A percentile compares a stretch with the other conserved stretches of the same genome.
Conservation (phyloP, 176 grass and related monocot genomes). For the Melocanna baccifera region DNA sequence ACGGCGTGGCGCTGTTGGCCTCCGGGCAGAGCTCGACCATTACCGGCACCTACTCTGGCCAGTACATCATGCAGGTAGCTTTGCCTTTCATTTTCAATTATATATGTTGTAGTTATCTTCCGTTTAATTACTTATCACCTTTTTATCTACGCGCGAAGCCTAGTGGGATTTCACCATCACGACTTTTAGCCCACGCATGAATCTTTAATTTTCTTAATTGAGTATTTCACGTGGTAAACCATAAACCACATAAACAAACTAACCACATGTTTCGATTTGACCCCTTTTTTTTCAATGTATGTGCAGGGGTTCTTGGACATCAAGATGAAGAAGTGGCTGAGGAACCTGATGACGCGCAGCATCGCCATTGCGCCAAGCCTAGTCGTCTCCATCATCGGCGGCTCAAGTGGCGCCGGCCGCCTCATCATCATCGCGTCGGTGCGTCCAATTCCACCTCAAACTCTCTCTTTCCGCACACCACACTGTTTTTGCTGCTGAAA, state of each 20-base stretch:
- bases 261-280: not conserved
- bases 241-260: not conserved
- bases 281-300: not conserved
- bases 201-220: not conserved
- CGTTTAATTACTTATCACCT: not conserved
- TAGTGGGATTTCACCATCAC: conserved; percentile 2
- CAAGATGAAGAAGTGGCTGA: conserved; percentile 79
- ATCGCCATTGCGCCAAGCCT: conserved; percentile 80
- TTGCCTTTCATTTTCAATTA: not conserved
- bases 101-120: not conserved
- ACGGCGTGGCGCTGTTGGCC: conserved; percentile 79
- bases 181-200: not conserved
- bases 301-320: conserved; percentile 86
- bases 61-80: conserved; percentile 90
- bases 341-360: conserved; percentile 82
- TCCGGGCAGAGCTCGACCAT: conserved; percentile 95
- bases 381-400: conserved; percentile 69
- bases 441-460: not conserved
- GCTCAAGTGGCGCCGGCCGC: conserved; percentile 65
- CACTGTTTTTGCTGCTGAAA: not conserved
- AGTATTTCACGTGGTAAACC: not conserved
- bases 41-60: conserved; percentile 86
- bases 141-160: not conserved
- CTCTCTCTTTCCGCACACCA: not conserved
- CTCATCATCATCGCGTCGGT: conserved; percentile 95